Base-by-base conservation (phyloP, 306 rosid genomes). In the Sesbania bispinosa region DNA sequence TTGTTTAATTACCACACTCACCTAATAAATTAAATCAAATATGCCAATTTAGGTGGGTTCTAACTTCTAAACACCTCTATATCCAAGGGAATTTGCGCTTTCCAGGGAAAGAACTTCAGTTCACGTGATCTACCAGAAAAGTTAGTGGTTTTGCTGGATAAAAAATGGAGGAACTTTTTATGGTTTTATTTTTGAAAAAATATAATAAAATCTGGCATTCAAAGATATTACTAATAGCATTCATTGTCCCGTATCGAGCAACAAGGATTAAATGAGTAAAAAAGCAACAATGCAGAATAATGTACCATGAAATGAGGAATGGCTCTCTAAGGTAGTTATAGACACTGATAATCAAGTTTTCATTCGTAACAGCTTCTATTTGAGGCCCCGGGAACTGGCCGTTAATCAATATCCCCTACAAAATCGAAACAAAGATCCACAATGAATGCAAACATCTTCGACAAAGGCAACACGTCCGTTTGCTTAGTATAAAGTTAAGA, bases 371-470 rank as follows among this genome's bases (percentile, higher is more conserved):
- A 51, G 99, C 92, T 11, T 94, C 97, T n/a, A 94, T 94, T 58
- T 94, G 95, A 51, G 99, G 99, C 57, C 99, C 99, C 0, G 99
- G 99, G 74, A 94, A 94, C 78, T 94, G 98, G 7, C 95, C 95
- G 73, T 94, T 94, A 67, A 94, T 90, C 87, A 94, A 86, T 74
- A 94, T 94, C 69, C 91, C 98, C 98, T 94, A 86, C 79, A 81
- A 52, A 71, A 77, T 19, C 32, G 29, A 47, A 66, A 67, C 24
- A 54, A 27, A 62, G 20, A 75, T 1, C 59, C 45, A 71, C 73
- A 55, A 30, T 71, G 26, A 64, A 70, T 10, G 20, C 13, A 15
- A 63, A 43, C 32, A 62, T 14, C 0, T 30, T 55, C 14, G 42
- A 41, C 27, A 52, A 65, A 23, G n/a, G n/a, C n/a, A n/a, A 53